Evolutionary conservation across 2,329 filamentous ascomycete genomes (phyloP), one percentile per base, ranked within the genome.

Genomic region (Fusarium poae): DNA sequence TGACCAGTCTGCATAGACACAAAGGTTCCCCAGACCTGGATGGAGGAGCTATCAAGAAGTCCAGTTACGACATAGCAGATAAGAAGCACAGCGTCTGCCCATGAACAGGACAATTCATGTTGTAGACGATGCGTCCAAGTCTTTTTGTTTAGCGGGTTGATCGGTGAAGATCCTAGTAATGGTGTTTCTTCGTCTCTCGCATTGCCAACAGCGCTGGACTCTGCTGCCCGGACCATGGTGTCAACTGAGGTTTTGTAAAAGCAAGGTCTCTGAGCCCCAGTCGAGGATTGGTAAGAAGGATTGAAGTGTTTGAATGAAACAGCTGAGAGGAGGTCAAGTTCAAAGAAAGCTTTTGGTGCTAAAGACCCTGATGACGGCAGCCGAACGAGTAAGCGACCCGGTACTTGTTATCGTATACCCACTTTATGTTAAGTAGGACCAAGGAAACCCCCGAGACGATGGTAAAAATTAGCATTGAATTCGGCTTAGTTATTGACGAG

Each of bases 1-100:
- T 67, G 72, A 87, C 91, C 91, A 40, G 92, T 94, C 77, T 94
- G 92, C 92, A 94, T 94, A 75, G 89, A 92, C 35, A 93, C 91
- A 73, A 95, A 95, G 2, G 90, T 89, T 13, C 91, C 91, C 89
- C 91, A 94, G 42, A 91, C 90, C 56, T 89, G 90, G 42, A 92
- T 90, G 2, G 91, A 89, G 3, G 91, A 88, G 79, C 90, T 92
- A 79, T 95, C 92, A 15, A 93, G 84, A 5, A 95, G 81, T 6
- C 92, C 92, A 0, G 92, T 94, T 74, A 93, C 90, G 66, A 92
- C 80, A 76, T 94, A 94, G 78, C 90, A 93, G 42, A 87, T 80
- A 5, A 95, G 82, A 42, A 95, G 82, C 12, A 93, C 81, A 1
- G 91, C 71, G 72, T 94, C 92, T 15, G 89, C 86, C 84, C 88